Base-by-base conservation (phyloP, 2,329 filamentous ascomycete species). In the Aspergillus quadrilineatus region DNA sequence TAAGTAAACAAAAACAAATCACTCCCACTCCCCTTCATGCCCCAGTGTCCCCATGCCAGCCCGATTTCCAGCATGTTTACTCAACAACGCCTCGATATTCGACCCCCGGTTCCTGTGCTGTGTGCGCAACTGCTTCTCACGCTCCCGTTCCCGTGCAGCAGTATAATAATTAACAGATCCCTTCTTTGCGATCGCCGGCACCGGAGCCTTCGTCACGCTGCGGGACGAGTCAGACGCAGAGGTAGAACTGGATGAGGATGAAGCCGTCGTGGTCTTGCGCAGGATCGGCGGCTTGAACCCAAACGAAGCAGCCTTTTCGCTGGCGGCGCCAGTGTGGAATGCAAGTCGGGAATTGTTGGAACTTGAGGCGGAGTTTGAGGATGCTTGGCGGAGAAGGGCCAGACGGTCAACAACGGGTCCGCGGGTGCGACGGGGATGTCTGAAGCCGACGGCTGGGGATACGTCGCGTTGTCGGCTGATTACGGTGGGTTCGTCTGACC, bases 141-240 rank as follows among this genome's bases (percentile, higher is more conserved):
- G 77, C 72, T 86, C 83, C 64, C 79, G 79, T 67, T 85, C 83
- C 54, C 84, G 72, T 1, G 82, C 81, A 59, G 82, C 75, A 22
- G 75, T 71, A 54, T 77, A 82, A 17, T 82, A 85, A 61, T 85
- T 84, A 8, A 86, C 82, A 45, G 81, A 81, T 29, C 80, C 83
- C 73, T 81, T 84, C 66, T 83, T 84, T n/a, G 77, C 79, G 3
- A 80, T 80, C 12, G 81, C 79, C 51, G 74, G 60, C 1, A 75
- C 71, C 45, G 71, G 69, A 62, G 55, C 73, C 32, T 69, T 71
- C 7, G 69, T 49, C 22, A 67, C 67, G 7, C 60, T 64, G 28
- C 61, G 65, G 8, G 68, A 67, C 32, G 59, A 62, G 22, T 61
- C 64, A 0, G 65, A 64, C 4, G 63, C 64, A 0, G 65, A 64